Base-by-base conservation (phyloP, 1,139 yeast species). In the Candida buenavistaensis region DNA sequence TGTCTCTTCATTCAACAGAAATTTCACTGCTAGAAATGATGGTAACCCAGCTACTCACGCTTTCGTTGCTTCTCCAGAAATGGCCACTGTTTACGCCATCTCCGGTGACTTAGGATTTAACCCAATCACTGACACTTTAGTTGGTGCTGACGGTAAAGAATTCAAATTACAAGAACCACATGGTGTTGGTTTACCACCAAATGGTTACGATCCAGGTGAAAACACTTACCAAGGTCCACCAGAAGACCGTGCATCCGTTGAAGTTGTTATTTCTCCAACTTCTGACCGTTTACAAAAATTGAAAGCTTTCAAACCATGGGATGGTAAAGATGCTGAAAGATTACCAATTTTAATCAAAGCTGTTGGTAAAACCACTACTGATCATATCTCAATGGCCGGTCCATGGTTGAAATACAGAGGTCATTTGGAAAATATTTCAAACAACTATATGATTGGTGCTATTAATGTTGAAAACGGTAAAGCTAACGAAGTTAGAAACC, bases 371-470 rank as follows among this genome's bases (percentile, higher is more conserved):
- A 89, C 97, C 68, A 92, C 98, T 61, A 92, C 98, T 55, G 98
- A 92, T 75, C 97, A 92, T 76, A 92, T 92, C 61, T 90, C 97
- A 59, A 89, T 87, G 94, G 98, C 98, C 64, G 98, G 98, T 74
- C 97, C 97, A 64, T 92, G 98, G 98, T 87, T 92, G 80, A 92
- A 92, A 78, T 92, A 92, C 95, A 88, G 97, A 80, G 98, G 98
- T 75, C 98, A 92, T 77, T 80, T 92, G 75, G 94, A 89, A 76
- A 92, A 92, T 83, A 92, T 92, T 64, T 89, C 97, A 58, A 88
- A 90, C 80, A 92, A 92, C 80, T 89, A 90, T 75, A 89, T 92
- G 97, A 92, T 92, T 78, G 98, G 98, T 76, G 98, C 97, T 54
- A 89, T 81, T 64, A 92, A 92, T 71, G 92, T 90, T 59, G 97